Evolutionary conservation across 2,329 filamentous ascomycete genomes (phyloP).

Genomic region (Colletotrichum sojae): DNA sequence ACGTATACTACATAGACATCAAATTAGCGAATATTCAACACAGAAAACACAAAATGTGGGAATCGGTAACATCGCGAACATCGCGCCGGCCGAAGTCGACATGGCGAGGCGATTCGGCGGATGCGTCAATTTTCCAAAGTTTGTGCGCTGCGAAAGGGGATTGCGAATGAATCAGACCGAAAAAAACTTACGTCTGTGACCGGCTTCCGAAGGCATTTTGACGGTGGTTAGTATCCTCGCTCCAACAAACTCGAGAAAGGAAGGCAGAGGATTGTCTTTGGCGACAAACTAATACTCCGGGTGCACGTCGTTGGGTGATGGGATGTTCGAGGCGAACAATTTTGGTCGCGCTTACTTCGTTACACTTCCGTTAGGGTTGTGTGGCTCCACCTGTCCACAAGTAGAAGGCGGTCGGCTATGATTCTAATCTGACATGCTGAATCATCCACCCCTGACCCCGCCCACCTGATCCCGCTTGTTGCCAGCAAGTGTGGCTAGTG

Average conservation of each 20-base stretch:
- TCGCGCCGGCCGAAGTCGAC: not conserved
- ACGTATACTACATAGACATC: conserved; percentile 77
- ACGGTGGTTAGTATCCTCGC: conserved; percentile 64
- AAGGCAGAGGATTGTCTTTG: conserved; percentile 59
- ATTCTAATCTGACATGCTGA: no score
- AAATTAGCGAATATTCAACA: conserved; percentile 54
- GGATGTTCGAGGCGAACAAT: conserved; percentile 17
- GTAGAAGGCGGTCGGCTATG: no score
- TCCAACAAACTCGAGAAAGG: conserved; percentile 59
- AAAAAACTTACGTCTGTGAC: conserved; percentile 85
- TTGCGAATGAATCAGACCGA: conserved; percentile 2
- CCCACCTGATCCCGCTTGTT: not conserved
- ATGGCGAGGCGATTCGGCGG: conserved; percentile 9
- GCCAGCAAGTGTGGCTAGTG: not conserved
- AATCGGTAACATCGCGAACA: conserved; percentile 10
- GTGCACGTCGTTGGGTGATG: conserved; percentile 36
- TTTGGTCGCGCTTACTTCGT: no score
- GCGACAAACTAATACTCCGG: conserved; percentile 45
- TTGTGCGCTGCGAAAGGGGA: not conserved
- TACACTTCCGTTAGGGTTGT: no score
- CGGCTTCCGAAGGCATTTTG: conserved; percentile 91
- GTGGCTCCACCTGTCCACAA: no score
- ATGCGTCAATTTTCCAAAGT: conserved; percentile 13
- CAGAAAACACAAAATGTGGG: not conserved
- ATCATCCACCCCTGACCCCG: no score